phyloP scores from a whole-genome alignment of 2,329 filamentous ascomycete species.

The Diaporthe amygdali region DNA sequence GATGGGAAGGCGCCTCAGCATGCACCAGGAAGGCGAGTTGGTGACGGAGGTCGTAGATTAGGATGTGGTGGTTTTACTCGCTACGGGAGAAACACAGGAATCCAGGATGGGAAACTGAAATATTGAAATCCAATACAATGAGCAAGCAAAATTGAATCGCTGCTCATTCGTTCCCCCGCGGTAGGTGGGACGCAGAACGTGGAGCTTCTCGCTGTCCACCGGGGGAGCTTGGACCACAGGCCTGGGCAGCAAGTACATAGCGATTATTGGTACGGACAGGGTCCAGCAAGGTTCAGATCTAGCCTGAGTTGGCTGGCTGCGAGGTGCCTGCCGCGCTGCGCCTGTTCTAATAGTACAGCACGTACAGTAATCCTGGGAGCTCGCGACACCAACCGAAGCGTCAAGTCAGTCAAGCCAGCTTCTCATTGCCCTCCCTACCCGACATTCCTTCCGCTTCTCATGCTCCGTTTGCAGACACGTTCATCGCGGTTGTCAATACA shows the following conservation, averaged over 20 bases:
- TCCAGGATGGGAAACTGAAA: background rate
- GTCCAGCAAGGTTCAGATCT: background rate
- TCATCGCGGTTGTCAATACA: background rate
- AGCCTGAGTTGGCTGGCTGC: background rate
- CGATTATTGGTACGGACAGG: too few species aligned
- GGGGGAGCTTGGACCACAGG: background rate
- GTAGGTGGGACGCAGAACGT: background rate
- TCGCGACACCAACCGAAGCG: background rate
- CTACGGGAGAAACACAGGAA: background rate
- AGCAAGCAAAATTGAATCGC: constrained; percentile 23
- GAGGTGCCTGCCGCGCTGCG: background rate
- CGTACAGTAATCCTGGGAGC: background rate
- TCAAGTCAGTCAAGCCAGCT: background rate
- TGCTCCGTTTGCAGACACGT: background rate
- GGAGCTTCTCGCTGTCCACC: background rate
- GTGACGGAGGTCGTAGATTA: background rate
- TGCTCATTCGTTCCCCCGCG: constrained; percentile 22
- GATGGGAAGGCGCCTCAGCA: constrained; percentile 45
- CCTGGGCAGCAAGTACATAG: background rate
- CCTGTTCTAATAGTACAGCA: background rate
- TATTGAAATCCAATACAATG: background rate
- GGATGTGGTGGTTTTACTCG: background rate
- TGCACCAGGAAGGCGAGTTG: constrained; percentile 31
- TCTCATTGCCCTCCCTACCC: background rate
- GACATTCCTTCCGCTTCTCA: background rate